Evolutionary conservation across 1,284 basidiomycete species (phyloP).

Genomic region (Rhodotorula glutinis): DNA sequence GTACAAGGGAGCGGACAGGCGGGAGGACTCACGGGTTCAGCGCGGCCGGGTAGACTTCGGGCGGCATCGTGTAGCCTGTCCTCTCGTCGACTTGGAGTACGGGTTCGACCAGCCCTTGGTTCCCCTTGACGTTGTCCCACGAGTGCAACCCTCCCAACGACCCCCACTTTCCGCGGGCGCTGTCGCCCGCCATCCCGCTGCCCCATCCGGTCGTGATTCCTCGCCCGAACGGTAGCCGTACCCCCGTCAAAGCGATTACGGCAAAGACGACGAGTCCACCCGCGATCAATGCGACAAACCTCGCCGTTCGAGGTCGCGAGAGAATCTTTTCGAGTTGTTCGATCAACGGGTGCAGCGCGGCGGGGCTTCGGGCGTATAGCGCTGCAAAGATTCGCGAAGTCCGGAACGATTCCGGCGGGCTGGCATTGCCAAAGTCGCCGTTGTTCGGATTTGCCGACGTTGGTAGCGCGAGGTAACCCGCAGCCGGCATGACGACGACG

Average conservation of each 20-base stretch:
- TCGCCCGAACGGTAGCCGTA: too few species aligned
- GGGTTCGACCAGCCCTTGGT: conserved; percentile 25
- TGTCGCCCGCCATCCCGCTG: background rate
- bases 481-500: background rate
- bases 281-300: conserved; percentile 7
- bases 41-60: conserved; percentile 37
- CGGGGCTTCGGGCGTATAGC: background rate
- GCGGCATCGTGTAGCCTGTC: conserved; percentile 27
- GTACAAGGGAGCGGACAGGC: background rate
- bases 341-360: background rate
- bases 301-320: conserved; percentile 1
- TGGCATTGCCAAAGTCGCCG: background rate
- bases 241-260: background rate
- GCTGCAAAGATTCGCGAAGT: background rate
- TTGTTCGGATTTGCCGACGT: background rate
- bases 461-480: background rate
- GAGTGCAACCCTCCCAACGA: background rate
- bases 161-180: conserved; percentile 12
- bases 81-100: conserved; percentile 2
- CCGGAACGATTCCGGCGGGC: background rate
- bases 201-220: background rate
- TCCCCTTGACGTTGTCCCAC: conserved; percentile 12
- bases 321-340: background rate
- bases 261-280: background rate
- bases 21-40: conserved; percentile 28